phyloP scores from a whole-genome alignment of 129 eudicot genomes.

The Deinandra increscens region DNA sequence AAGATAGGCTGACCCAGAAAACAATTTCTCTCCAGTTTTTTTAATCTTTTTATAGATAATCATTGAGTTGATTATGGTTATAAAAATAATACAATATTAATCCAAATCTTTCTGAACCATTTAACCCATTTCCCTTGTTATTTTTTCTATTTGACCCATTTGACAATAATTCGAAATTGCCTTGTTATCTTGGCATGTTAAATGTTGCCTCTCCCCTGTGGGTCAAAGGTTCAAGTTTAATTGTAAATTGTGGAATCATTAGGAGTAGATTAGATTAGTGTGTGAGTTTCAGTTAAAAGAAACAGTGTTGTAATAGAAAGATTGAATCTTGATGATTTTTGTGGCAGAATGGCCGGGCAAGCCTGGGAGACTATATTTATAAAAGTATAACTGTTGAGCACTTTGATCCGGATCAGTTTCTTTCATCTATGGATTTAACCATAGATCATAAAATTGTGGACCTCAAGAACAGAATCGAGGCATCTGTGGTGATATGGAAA shows the following conservation, averaged over 20 bases:
- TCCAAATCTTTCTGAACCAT: neutral
- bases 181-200: too few species aligned
- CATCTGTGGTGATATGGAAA: constrained; percentile 90
- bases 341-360: constrained; percentile 81
- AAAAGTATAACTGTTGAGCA: constrained; percentile 71
- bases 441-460: constrained; percentile 87
- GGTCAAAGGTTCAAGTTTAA: too few species aligned
- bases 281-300: too few species aligned
- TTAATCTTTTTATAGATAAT: neutral
- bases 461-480: constrained; percentile 91
- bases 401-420: constrained; percentile 75
- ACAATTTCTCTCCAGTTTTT: neutral
- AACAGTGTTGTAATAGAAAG: too few species aligned
- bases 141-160: neutral
- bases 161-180: neutral
- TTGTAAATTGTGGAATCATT: too few species aligned
- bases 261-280: too few species aligned
- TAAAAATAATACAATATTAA: too few species aligned
- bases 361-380: constrained; percentile 83
- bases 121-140: constrained; percentile 2
- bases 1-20: neutral
- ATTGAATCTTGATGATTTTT: constrained; percentile 12
- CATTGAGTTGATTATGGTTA: neutral
- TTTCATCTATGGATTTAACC: constrained; percentile 64
- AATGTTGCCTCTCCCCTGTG: too few species aligned